Base-by-base conservation (phyloP, 139 green algal genomes). In the Penium margaritaceum region DNA sequence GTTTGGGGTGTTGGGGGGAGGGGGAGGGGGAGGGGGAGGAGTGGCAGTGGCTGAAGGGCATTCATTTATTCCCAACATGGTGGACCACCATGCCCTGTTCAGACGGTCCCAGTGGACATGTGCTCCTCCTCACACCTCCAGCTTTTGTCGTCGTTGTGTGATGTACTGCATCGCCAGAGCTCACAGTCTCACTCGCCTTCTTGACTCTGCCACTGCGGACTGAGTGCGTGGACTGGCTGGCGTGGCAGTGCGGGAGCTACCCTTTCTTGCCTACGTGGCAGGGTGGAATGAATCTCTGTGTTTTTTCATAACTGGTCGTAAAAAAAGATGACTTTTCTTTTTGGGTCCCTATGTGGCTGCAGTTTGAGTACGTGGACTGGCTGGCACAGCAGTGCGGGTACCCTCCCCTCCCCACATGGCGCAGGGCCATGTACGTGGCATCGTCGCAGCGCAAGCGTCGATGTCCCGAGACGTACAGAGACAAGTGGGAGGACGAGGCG, bases 341-440 rank as follows among this genome's bases (percentile, higher is more conserved):
- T 7, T 60, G 19, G 5, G 9, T 3, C 27, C 21, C 19, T 57
- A 29, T 32, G 2, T 17, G n/a, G 2, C 24, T 43, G 53, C 68
- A 76, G 68, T 76, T 69, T 43, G 34, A 33, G 5, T 76, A 76
- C 62, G 24, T 76, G 14, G 68, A 76, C 30, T 46, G 51, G 1
- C 38, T 76, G 15, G 38, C 19, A 15, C 5, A 17, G 19, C 34
- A 33, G 2, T 76, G 68, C 3, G 68, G 68, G 5, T 9, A 29
- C 4, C 32, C 29, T 15, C 68, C 68, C 9, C 15, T 76, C 27
- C 54, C 57, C 7, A 9, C 43, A 14, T 76, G 68, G 68, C 17
- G 68, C 3, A 17, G 17, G 33, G 29, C 70, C n/a, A 76, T 76
- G 68, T 76, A 76, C 60, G 32, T 34, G 32, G 37, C 60, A n/a